Base-by-base conservation (phyloP, 225 moss, liverwort and hornwort genomes). In the Marchantia polymorpha region DNA sequence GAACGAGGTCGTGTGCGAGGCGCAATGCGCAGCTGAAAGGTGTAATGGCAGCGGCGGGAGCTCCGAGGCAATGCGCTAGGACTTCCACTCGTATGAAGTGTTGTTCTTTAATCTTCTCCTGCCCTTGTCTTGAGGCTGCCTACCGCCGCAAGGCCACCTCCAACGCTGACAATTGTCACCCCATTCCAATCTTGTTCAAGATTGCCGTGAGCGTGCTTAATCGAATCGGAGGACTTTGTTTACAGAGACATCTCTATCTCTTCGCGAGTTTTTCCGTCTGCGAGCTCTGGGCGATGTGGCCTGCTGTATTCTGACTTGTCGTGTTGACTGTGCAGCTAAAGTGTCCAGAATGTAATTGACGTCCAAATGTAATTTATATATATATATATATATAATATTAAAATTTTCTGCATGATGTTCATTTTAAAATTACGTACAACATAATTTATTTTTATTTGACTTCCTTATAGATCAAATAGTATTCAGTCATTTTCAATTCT, bases 21-120 rank as follows among this genome's bases (percentile, higher is more conserved):
- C n/a, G 88, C 17, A 79, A 84, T 80, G 88, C 88, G 0, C 88
- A 86, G 39, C 73, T 89, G 12, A 86, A 86, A 51, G 88, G 84
- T 13, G 88, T 86, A n/a, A 80, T 89, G 77, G 88, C 81, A 0
- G 88, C 88, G 7, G 84, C 83, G 20, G 76, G 81, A 29, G 78
- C 78, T 46, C 71, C 82, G 30, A 82, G 73, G 73, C 73, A 77
- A 77, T 49, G 79, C 22, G 58, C 67, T 10, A 77, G 72, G 17
- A 56, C 77, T 10, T 64, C 64, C 14, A 81, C 81, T 46, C 83
- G 60, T 15, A 77, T 86, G 54, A 58, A 79, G 30, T 53, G 55
- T 9, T 88, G 81, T 77, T 79, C 86, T 25, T 64, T 83, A 31
- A 50, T 46, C 19, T 89, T 89, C 72, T 55, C 72, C 30, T 75